Evolutionary conservation across 139 green algal species (phyloP).

Genomic region (Volvox reticuliferus): DNA sequence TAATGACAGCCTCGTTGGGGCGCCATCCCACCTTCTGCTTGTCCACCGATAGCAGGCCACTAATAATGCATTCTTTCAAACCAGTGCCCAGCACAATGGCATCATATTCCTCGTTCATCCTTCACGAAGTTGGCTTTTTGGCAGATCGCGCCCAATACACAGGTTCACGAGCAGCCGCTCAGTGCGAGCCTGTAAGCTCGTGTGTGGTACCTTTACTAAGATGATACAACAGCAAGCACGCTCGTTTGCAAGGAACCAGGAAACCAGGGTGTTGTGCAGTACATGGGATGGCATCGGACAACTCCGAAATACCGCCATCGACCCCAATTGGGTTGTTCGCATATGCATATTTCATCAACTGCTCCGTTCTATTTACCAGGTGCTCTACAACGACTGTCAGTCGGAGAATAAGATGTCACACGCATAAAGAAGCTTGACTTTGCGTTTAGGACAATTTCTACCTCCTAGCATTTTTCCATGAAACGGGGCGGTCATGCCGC

Average conservation of each 20-base stretch:
- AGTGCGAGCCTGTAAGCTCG: no score
- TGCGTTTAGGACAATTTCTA: not conserved
- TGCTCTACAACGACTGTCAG: no score
- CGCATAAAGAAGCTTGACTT: not conserved
- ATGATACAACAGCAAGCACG: no score
- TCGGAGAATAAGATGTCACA: no score
- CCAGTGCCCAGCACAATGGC: constrained; percentile 98
- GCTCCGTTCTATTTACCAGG: no score
- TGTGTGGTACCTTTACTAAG: no score
- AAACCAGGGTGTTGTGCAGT: no score
- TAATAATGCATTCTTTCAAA: constrained; percentile 99
- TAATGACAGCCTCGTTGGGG: no score
- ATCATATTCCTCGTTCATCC: constrained; percentile 97
- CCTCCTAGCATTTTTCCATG: not conserved
- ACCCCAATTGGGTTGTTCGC: not conserved
- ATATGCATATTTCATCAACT: no score
- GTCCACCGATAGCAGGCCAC: constrained; percentile 94
- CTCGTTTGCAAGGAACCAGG: no score
- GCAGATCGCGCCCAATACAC: not conserved
- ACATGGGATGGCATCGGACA: no score
- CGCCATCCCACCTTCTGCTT: constrained; percentile 85
- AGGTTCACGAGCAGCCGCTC: no score
- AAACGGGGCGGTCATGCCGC: not conserved
- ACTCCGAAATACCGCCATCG: not conserved
- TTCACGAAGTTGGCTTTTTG: not conserved